Percentiles rank a stretch among this genome's conserved stretches.
These are phyloP conservation scores for Starmerella cellae DNA, from an alignment of 805 yeast species.

Conservation along the genomic window DNA sequence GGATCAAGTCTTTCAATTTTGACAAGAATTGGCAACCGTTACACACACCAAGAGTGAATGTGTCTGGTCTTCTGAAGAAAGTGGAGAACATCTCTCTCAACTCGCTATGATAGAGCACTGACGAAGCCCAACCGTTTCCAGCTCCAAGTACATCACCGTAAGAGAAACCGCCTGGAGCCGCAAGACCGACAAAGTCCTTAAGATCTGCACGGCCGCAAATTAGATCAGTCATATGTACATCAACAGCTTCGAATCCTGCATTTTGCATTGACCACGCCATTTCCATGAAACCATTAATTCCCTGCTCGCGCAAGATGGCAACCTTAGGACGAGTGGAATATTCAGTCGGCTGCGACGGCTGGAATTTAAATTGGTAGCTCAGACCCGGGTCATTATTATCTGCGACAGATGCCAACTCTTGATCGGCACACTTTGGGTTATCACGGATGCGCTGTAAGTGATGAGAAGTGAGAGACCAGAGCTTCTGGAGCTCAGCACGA, in stretches of 20 bases:
- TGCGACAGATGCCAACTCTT: conserved; percentile 59
- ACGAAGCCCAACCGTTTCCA: conserved; percentile 98
- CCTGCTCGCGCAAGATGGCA: conserved; percentile 95
- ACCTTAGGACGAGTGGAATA: conserved; percentile 56
- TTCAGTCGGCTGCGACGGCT: conserved; percentile 31
- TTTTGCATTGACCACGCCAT: conserved; percentile 95
- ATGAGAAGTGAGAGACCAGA: conserved; percentile 82
- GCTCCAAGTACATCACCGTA: conserved; percentile 99
- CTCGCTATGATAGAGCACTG: conserved; percentile 69
- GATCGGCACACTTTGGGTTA: conserved; percentile 79
- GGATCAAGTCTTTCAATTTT: conserved; percentile 70
- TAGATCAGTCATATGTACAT: conserved; percentile 93
- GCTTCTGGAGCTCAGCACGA: conserved; percentile 61
- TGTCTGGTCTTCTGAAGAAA: conserved; percentile 80
- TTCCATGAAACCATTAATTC: conserved; percentile 95
- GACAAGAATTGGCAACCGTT: conserved; percentile 96
- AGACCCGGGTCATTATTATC: conserved; percentile 89
- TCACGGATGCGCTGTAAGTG: conserved; percentile 85
- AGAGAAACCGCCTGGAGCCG: conserved; percentile 98
- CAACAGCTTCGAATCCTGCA: conserved; percentile 89
- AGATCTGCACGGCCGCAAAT: conserved; percentile 57
- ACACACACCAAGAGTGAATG: conserved; percentile 96
- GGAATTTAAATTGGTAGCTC: conserved; percentile 61
- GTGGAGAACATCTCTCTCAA: conserved; percentile 62
- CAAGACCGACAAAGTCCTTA: conserved; percentile 69